Evolutionary conservation across 495 filamentous ascomycete genomes (phyloP), one percentile per base, ranked within the genome.

Genomic region (Thozetella sp.): DNA sequence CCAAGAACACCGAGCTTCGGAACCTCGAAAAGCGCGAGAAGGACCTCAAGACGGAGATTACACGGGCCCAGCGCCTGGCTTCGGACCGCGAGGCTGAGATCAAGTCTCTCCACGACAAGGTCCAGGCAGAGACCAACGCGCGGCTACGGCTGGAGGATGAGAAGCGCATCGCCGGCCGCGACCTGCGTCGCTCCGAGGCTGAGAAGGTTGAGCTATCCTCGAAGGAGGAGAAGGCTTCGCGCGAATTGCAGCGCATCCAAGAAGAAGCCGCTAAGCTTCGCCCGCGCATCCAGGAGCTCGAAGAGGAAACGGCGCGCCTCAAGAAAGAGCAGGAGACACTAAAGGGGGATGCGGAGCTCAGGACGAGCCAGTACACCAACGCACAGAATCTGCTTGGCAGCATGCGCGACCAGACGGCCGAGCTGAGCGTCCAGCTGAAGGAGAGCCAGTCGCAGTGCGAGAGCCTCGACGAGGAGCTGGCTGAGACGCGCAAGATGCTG

Each of bases 381-480:
- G 92, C 92, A 0, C 93, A 98, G 72, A 89, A 86, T 59, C 70
- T 97, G 48, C 88, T 97, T 73, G 86, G 86, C 58, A 96, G 90
- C 65, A 93, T 97, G 93, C 91, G 93, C 56, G 92, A 97, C 66
- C 93, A 99, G 72, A 88, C 88, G 1, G 79, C 88, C 2, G 95
- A 99, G 73, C 79, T 98, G 64, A 86, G 87, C n/a, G 89, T 90
- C 75, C 96, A 97, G 73, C 89, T 97, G 82, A 94, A 93, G 76
- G 95, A 99, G 71, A 88, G 90, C 2, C 86, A 89, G 53, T 86
- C 87, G 37, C 89, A 92, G 60, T 88, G 85, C 56, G 93, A 97
- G 64, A 91, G 87, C 56, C 74, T 97, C n/a, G 94, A 97, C 63
- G 95, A 99, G 75, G 95, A 98, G 68, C 80, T 97, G 9, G 86